These are phyloP conservation scores for Ilyonectria destructans DNA, from an alignment of 2,329 filamentous ascomycete species.

Conservation along the genomic window DNA sequence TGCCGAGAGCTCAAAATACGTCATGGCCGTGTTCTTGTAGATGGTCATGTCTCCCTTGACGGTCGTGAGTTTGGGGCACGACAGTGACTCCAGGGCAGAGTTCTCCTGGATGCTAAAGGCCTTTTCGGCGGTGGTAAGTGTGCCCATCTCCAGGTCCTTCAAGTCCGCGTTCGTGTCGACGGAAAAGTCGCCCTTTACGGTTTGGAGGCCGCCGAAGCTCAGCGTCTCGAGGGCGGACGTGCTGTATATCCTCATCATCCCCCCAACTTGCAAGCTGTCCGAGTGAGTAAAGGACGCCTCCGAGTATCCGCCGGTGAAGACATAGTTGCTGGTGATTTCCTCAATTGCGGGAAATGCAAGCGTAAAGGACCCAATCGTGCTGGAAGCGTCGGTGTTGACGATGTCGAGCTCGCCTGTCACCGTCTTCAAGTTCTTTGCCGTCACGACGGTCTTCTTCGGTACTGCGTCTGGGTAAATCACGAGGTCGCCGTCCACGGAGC, in stretches of 20 bases:
- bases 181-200: constrained; percentile 45
- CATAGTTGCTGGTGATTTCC: constrained; percentile 43
- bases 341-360: constrained; percentile 43
- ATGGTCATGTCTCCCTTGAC: constrained; percentile 47
- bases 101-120: constrained; percentile 45
- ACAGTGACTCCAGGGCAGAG: constrained; percentile 37
- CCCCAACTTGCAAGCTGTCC: constrained; percentile 36
- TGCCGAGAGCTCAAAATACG: constrained; percentile 37
- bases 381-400: constrained; percentile 42
- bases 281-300: constrained; percentile 44
- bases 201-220: constrained; percentile 43
- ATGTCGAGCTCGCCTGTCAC: constrained; percentile 45
- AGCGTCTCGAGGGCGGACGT: constrained; percentile 39
- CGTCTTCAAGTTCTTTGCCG: constrained; percentile 42
- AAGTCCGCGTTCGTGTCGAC: constrained; percentile 45
- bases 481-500: constrained; percentile 42
- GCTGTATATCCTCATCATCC: constrained; percentile 46
- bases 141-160: constrained; percentile 35
- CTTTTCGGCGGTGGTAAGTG: constrained; percentile 43
- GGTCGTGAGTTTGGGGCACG: constrained; percentile 44
- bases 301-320: constrained; percentile 43
- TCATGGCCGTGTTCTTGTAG: constrained; percentile 44
- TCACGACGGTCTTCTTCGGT: constrained; percentile 45
- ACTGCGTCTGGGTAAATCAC: constrained; percentile 47
- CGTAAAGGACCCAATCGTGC: constrained; percentile 40